Evolutionary conservation across 2,329 filamentous ascomycete species (phyloP), one percentile per base, ranked within the genome.

Genomic region (Fonsecaea erecta): DNA sequence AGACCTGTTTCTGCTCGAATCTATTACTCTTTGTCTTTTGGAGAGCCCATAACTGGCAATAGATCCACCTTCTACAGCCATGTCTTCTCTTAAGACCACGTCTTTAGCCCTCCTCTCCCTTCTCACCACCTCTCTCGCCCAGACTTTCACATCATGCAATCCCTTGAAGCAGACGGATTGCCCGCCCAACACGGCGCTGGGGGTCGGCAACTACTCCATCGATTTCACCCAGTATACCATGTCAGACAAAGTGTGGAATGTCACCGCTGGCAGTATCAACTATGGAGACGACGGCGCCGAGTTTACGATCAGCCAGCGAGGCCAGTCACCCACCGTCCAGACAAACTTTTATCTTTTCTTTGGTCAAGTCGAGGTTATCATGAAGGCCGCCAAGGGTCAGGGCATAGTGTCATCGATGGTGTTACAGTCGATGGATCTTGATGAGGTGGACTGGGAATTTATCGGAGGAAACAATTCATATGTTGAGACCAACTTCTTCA

Each of bases 371-470:
- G 91, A 95, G 77, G 84, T 94, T 64, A 83, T 86, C 71, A 85
- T 96, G 81, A 91, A 92, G 80, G 90, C 90, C 3, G 88, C 93
- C 0, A 79, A 82, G 0, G 93, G 93, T 18, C 80, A 80, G 7
- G 93, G 93, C 58, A 88, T 97, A 68, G 86, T 97, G 72, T 92
- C 88, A 73, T 85, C 90, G 67, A 88, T 96, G 73, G 93, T 96
- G 75, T 84, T 94, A 77, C 84, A 95, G 70, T 94, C 90, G 57
- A 90, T 95, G 71, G 89, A 93, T 72, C 83, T 94, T 14, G 93
- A 96, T 75, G 92, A 96, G 78, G 88, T 96, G 46, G 93, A 97
- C 74, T 94, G 91, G 86, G 91, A 95, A 75, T 90, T 91, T 74
- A 83, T 92, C 64, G 91, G 91, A 52, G 84, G 84, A 63, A 88